These are phyloP conservation scores for Nidula niveotomentosa DNA, from an alignment of 1,284 basidiomycete genomes.

Conservation along the genomic window DNA sequence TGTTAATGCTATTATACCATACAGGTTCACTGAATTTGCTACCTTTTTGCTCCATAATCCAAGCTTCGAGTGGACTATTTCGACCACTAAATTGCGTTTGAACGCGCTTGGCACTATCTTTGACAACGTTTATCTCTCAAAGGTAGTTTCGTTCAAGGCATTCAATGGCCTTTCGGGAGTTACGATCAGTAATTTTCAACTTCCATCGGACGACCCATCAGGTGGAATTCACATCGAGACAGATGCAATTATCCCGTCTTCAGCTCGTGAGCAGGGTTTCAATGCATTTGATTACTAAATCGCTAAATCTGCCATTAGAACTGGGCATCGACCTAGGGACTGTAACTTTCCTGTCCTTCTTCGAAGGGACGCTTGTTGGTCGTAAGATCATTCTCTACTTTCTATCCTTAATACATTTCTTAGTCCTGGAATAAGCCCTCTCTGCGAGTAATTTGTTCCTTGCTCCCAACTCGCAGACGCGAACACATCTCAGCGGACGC, in stretches of 20 bases:
- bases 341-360: slow-evolving; percentile 66
- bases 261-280: slow-evolving; percentile 47
- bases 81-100: slow-evolving; percentile 59
- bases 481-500: slow-evolving; percentile 56
- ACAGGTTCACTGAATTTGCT: slow-evolving; percentile 65
- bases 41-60: slow-evolving; percentile 67
- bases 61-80: slow-evolving; percentile 72
- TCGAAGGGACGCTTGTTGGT: slow-evolving; percentile 50
- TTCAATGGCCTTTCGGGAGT: slow-evolving; percentile 73
- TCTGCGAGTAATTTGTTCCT: slow-evolving; percentile 51
- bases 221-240: slow-evolving; percentile 75
- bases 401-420: slow-evolving; percentile 5
- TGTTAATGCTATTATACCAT: not conserved
- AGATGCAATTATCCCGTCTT: slow-evolving; percentile 66
- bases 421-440: slow-evolving; percentile 44
- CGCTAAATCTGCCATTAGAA: slow-evolving; percentile 34
- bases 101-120: slow-evolving; percentile 72
- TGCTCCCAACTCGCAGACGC: slow-evolving; percentile 47
- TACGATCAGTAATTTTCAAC: slow-evolving; percentile 68
- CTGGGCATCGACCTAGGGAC: slow-evolving; percentile 75
- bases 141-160: slow-evolving; percentile 67
- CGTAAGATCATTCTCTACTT: slow-evolving; percentile 37
- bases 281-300: not conserved
- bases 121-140: slow-evolving; percentile 62
- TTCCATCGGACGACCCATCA: slow-evolving; percentile 62